A percentile compares a stretch with the other conserved stretches of the same genome.
phyloP scores from a whole-genome alignment of 2,329 filamentous ascomycete genomes.

The Colletotrichum gigasporum region DNA sequence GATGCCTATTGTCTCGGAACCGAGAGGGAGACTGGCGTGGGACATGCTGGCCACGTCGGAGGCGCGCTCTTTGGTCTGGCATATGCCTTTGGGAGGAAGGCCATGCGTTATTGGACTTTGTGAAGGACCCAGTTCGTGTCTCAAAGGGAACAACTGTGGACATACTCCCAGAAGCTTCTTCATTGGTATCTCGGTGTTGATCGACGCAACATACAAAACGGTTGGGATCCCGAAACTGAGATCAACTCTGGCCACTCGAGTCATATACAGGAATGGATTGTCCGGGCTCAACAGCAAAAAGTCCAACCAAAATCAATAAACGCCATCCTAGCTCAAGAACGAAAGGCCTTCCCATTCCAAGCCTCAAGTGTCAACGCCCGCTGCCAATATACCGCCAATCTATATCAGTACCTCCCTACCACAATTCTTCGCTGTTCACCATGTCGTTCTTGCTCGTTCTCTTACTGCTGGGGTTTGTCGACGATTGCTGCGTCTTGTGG shows the following conservation, averaged over 20 bases:
- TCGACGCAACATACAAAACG: no score
- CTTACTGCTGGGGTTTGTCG: conserved; percentile 9
- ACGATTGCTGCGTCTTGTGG: conserved; percentile 7
- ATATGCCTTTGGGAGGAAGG: conserved; percentile 16
- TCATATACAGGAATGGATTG: neutral
- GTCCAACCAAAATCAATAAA: no score
- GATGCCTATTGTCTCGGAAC: conserved; percentile 18
- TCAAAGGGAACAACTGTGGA: neutral
- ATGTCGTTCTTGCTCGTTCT: conserved; percentile 20
- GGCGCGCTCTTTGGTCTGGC: conserved; percentile 22
- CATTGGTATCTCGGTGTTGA: no score
- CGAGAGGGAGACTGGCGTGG: conserved; percentile 17
- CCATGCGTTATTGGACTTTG: neutral
- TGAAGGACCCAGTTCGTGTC: neutral
- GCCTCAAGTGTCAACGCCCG: neutral
- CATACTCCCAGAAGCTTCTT: no score
- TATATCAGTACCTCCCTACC: neutral
- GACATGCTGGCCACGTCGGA: conserved; percentile 21
- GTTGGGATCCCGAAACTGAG: no score
- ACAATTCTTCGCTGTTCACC: conserved; percentile 29
- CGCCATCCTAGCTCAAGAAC: conserved; percentile 17
- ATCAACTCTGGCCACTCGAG: conserved; percentile 25
- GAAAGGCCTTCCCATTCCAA: neutral
- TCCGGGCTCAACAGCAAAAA: neutral
- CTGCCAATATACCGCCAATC: neutral